Evolutionary conservation across 805 yeast species (phyloP).

Genomic region (Starmerella scarabaei): DNA sequence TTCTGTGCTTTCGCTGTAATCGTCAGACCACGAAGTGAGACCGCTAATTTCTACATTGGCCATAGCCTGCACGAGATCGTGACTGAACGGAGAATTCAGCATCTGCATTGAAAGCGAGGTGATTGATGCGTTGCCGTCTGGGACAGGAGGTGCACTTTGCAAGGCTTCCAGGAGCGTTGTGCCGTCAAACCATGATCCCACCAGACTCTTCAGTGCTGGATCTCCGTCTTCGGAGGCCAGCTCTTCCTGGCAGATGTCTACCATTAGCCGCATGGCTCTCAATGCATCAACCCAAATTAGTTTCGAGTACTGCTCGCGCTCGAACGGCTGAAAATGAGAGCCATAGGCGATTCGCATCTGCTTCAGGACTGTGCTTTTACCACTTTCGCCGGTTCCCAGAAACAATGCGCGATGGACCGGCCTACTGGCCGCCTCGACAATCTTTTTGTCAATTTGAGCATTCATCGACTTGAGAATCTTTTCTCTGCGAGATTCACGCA

Average conservation of each 20-base stretch:
- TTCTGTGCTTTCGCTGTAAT: not conserved
- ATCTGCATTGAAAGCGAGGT: not conserved
- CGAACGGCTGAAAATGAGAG: conserved; percentile 64
- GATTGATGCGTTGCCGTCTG: no score
- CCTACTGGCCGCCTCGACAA: conserved; percentile 14
- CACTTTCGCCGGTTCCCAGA: conserved; percentile 75
- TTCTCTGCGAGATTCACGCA: no score
- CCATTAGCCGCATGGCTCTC: conserved; percentile 64
- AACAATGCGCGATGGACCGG: conserved; percentile 36
- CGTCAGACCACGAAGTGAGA: not conserved
- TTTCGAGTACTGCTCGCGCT: conserved; percentile 65
- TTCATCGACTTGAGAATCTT: conserved; percentile 28
- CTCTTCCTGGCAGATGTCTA: conserved; percentile 30
- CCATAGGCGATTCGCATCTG: conserved; percentile 76
- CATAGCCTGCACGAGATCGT: not conserved
- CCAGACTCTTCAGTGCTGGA: not conserved
- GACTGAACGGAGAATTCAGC: not conserved
- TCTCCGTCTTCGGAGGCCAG: conserved; percentile 1
- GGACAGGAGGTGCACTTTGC: no score
- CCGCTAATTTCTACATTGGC: not conserved
- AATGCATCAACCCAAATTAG: conserved; percentile 90
- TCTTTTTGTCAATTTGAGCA: conserved; percentile 34
- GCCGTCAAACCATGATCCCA: not conserved
- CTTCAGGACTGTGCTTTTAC: conserved; percentile 67
- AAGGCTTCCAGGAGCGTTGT: no score